Evolutionary conservation across 352 stramenopile species (phyloP), one percentile per base, ranked within the genome.

Genomic region (Phytophthora pinifolia): DNA sequence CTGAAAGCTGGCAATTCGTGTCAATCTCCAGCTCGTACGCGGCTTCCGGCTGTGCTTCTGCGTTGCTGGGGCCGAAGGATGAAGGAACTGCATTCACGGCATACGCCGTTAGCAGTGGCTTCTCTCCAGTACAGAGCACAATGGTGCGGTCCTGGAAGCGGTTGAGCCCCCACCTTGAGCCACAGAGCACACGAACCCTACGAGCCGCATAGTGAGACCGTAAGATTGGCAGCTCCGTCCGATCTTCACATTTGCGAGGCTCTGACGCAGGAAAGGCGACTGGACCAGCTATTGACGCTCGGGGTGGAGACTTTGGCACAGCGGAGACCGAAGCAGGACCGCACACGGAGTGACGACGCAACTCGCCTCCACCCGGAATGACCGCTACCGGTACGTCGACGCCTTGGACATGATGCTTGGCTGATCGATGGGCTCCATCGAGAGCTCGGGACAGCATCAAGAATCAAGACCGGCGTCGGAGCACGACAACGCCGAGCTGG

Each of bases 131-230:
- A 2, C 54, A 62, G 14, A 89, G 46, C 6, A 67, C 54, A 15
- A 89, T 41, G 1, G 57, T 71, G 25, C 65, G 66, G 44, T 62
- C 49, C 35, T 76, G 70, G 36, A 83, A 86, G n/a, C 57, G 66
- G 33, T 74, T 65, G 14, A 89, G 50, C 34, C 55, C 53, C 73
- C 72, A 88, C 15, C 74, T 68, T 0, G 74, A 74, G 1, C 76
- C 76, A 8, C 79, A 39, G 7, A 74, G 55, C 18, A 88, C 76
- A 6, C 46, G 56, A 18, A 86, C 72, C 12, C 70, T 43, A 13
- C 70, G 74, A 0, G 72, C 76, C 14, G 80, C 55, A 37, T 86
- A 89, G 29, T 84, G 63, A 44, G 56, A 54, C 3, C 73, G 63
- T 15, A 89, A 44, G 1, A 86, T 68, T 32, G 79, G 74, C 20